These are phyloP conservation scores for Agapanthus africanus DNA, from an alignment of 106 monocot species.

Conservation along the genomic window DNA sequence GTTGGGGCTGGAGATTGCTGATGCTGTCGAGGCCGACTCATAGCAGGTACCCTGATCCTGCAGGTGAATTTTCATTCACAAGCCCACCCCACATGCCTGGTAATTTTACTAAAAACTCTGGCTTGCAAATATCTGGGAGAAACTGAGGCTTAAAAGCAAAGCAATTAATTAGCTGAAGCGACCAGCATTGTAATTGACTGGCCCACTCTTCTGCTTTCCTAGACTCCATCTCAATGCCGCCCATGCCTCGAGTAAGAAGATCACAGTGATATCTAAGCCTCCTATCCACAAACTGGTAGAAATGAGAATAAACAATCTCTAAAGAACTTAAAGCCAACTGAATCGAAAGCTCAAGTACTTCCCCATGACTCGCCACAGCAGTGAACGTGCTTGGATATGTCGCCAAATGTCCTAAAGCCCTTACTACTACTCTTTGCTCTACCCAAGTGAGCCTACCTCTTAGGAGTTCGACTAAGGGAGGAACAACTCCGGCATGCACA, in stretches of 20 bases:
- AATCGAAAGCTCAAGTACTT: slow-evolving; percentile 87
- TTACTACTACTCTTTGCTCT: slow-evolving; percentile 91
- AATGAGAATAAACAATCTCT: slow-evolving; percentile 95
- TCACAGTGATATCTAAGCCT: slow-evolving; percentile 93
- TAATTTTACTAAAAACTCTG: slow-evolving; percentile 65
- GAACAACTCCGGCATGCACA: slow-evolving; percentile 85
- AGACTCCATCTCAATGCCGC: slow-evolving; percentile 95
- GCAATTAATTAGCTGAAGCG: slow-evolving; percentile 96
- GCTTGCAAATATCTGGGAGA: slow-evolving; percentile 82
- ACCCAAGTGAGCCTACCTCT: slow-evolving; percentile 98
- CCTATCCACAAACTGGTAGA: slow-evolving; percentile 76
- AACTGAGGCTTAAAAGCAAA: slow-evolving; percentile 99
- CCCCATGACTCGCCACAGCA: slow-evolving; percentile 72
- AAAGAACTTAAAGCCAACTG: slow-evolving; percentile 84
- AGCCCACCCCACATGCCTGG: slow-evolving; percentile 99
- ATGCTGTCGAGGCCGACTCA: too few relatives aligned
- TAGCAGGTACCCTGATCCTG: too few relatives aligned
- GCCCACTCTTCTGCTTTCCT: slow-evolving; percentile 99
- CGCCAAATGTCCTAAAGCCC: slow-evolving; percentile 90
- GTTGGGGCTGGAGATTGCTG: too few relatives aligned
- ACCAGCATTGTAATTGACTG: slow-evolving; percentile 99
- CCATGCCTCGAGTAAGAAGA: slow-evolving; percentile 97
- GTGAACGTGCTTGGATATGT: slow-evolving; percentile 88
- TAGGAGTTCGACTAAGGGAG: slow-evolving; percentile 86
- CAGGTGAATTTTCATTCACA: slow-evolving; percentile 96